Evolutionary conservation across 345 rosid species (phyloP).

Genomic region (Citrus trifoliata): DNA sequence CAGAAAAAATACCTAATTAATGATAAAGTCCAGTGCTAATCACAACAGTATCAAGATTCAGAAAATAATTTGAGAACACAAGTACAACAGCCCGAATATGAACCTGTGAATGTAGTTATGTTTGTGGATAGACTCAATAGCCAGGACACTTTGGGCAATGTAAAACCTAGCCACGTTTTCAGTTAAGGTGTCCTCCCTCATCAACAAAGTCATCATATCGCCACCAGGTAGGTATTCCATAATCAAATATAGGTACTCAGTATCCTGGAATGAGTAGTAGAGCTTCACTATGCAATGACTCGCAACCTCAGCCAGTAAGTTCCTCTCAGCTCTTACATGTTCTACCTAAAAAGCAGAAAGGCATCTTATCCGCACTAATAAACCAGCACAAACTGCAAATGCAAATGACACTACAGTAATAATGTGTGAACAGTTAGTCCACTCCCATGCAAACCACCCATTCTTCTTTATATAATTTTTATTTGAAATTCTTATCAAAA

Average conservation of each 20-base stretch:
- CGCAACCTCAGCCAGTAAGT: conserved; percentile 94
- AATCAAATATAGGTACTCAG: conserved; percentile 84
- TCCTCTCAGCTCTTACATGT: conserved; percentile 98
- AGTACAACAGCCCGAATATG: conserved; percentile 19
- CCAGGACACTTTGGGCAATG: conserved; percentile 92
- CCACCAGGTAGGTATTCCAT: conserved; percentile 99
- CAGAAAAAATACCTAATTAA: conserved; percentile 1
- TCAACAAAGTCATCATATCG: conserved; percentile 93
- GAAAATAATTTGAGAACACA: conserved; percentile 3
- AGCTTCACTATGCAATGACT: conserved; percentile 96
- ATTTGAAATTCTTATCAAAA: neutral
- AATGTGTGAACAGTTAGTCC: neutral
- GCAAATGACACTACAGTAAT: neutral
- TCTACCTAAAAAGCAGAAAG: conserved; percentile 59
- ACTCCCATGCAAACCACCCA: neutral
- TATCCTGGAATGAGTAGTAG: conserved; percentile 92
- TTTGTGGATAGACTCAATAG: conserved; percentile 93
- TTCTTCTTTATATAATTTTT: neutral
- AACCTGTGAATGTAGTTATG: conserved; percentile 95
- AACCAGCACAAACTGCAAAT: neutral
- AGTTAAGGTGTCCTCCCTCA: conserved; percentile 84
- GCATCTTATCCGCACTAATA: conserved; percentile 4
- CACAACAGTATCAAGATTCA: conserved; percentile 2
- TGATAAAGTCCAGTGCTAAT: neutral
- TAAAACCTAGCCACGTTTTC: conserved; percentile 87